Evolutionary conservation across 495 filamentous ascomycete genomes (phyloP), one percentile per base, ranked within the genome.

Genomic region (Tetracladium marchalianum): DNA sequence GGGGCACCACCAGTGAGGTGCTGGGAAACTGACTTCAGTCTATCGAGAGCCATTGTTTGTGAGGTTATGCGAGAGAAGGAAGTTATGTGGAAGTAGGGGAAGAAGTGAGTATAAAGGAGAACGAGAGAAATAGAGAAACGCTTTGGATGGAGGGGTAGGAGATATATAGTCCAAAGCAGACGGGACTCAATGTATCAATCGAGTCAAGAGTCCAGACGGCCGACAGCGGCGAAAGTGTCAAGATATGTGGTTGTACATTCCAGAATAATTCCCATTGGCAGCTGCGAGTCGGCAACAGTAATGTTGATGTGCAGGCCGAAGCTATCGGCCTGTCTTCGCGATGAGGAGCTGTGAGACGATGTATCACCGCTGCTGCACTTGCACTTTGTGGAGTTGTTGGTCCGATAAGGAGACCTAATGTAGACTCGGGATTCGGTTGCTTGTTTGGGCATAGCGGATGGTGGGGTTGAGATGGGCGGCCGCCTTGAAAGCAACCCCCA

Each of bases 21-120:
- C 38, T 75, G 65, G 55, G 75, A 68, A 59, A 86, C 67, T 58
- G 84, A 78, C 62, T 81, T 77, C 31, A 87, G 71, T 52, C 80
- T 74, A 51, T 85, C 77, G 52, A 82, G 71, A 52, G 77, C 78
- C 81, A 84, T 84, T 57, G 40, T 66, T 39, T 36, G 32, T 0
- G 31, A 36, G 18, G 15, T 13, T 19, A 35, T 38, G 42, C 5
- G 35, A 43, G 16, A 22, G 34, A 31, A 13, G 35, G 13, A 22
- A 18, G 27, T 24, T 44, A 9, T 32, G 10, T 33, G 31, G 13
- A 35, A 41, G 27, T 31, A 17, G 27, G 32, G 27, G 17, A 16
- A 39, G 19, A 12, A n/a, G 10, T 31, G 36, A 34, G n/a, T 6
- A 35, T 35, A 44, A 36, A 15, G 4, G 41, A 17, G n/a, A 18